phyloP scores from a whole-genome alignment of 768 basidiomycete genomes.

The Tulasnella sp. region DNA sequence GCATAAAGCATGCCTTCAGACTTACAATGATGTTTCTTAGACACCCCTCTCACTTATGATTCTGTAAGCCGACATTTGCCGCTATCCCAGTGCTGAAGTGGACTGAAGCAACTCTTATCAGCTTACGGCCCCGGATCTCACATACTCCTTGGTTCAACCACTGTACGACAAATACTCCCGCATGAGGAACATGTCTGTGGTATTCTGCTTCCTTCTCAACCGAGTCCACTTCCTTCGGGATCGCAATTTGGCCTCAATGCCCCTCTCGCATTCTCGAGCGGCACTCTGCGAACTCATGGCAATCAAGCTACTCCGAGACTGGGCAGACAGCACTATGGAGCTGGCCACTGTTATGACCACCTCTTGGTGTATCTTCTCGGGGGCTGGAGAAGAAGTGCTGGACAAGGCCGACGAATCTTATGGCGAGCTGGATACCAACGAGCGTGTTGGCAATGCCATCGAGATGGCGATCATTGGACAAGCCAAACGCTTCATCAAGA shows the following conservation, averaged over 20 bases:
- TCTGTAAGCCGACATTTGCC: constrained; percentile 48
- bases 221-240: constrained; percentile 81
- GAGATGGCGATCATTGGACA: constrained; percentile 87
- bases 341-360: constrained; percentile 70
- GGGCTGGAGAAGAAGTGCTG: constrained; percentile 60
- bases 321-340: constrained; percentile 62
- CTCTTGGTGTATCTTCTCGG: constrained; percentile 74
- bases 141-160: constrained; percentile 81
- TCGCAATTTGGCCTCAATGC: constrained; percentile 59
- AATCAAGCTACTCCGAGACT: constrained; percentile 67
- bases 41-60: constrained; percentile 79
- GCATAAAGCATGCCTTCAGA: background rate
- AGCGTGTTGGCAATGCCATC: constrained; percentile 84
- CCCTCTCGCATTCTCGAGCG: constrained; percentile 71
- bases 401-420: constrained; percentile 57
- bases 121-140: constrained; percentile 81
- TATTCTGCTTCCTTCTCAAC: constrained; percentile 86
- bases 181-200: constrained; percentile 76
- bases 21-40: constrained; percentile 39
- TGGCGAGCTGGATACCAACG: constrained; percentile 63
- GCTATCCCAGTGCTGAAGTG: background rate
- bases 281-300: constrained; percentile 87
- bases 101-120: constrained; percentile 34
- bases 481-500: constrained; percentile 86
- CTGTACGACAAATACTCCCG: constrained; percentile 79